Evolutionary conservation across 345 rosid genomes (phyloP).

Genomic region (Ceriops decandra): DNA sequence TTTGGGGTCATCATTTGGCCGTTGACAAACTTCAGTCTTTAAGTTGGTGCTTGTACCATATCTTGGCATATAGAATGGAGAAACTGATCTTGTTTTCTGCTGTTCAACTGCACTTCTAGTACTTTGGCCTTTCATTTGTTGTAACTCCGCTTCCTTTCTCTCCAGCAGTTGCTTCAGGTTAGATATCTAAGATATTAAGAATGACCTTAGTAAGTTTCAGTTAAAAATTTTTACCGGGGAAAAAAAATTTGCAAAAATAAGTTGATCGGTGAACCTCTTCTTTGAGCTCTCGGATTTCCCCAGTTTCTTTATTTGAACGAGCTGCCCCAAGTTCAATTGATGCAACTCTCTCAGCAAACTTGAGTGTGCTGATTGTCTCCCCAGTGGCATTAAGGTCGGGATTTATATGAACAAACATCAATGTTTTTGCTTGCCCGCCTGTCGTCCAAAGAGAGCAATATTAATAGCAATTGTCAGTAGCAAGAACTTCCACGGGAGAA

Average conservation of each 20-base stretch:
- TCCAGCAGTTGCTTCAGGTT: slow-evolving; percentile 72
- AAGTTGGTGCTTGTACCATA: slow-evolving; percentile 33
- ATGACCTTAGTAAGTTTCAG: not conserved
- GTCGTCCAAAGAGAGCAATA: too few species aligned
- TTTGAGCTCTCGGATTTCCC: slow-evolving; percentile 81
- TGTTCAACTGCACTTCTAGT: slow-evolving; percentile 43
- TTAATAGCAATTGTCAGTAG: too few species aligned
- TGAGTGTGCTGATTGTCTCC: slow-evolving; percentile 92
- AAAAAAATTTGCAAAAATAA: slow-evolving; percentile 6
- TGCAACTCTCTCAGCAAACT: slow-evolving; percentile 95
- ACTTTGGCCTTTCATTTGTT: slow-evolving; percentile 49
- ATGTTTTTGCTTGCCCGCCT: slow-evolving; percentile 98
- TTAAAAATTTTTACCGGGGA: not conserved
- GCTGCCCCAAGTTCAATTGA: slow-evolving; percentile 97
- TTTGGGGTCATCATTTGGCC: slow-evolving; percentile 44
- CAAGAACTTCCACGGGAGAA: not conserved
- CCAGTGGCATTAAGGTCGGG: slow-evolving; percentile 80
- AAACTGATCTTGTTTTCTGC: slow-evolving; percentile 75
- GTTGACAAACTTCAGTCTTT: slow-evolving; percentile 57
- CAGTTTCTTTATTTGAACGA: slow-evolving; percentile 82
- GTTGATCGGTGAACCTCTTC: slow-evolving; percentile 60
- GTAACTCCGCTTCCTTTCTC: slow-evolving; percentile 80
- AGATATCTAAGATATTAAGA: slow-evolving; percentile 47
- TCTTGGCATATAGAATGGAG: slow-evolving; percentile 74
- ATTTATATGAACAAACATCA: slow-evolving; percentile 93